phyloP scores from a whole-genome alignment of 2,329 filamentous ascomycete species.

The Byssothecium circinans region DNA sequence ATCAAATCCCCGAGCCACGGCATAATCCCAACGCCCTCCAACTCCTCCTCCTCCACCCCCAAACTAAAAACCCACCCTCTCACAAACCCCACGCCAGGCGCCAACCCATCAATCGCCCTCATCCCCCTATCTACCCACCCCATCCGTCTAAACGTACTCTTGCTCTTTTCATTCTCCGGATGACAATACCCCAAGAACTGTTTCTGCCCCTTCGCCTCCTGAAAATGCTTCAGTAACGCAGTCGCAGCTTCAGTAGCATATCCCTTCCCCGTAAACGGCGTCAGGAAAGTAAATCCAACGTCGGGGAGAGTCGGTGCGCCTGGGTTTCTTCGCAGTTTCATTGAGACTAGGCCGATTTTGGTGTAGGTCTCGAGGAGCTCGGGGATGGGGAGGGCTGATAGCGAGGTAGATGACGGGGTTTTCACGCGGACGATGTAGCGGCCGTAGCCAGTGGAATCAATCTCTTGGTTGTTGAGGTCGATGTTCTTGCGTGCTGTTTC shows the following conservation, averaged over 20 bases:
- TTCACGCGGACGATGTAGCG: conserved; percentile 26
- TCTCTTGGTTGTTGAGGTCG: conserved; percentile 4
- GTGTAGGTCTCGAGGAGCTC: conserved; percentile 1
- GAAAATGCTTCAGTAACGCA: conserved; percentile 4
- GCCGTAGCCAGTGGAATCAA: conserved; percentile 23
- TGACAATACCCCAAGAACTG: conserved; percentile 13
- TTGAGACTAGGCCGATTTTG: conserved; percentile 17
- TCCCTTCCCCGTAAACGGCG: conserved; percentile 10
- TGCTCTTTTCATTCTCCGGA: conserved; percentile 14
- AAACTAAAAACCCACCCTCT: conserved; percentile 5
- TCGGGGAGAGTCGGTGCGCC: conserved; percentile 12
- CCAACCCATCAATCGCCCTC: conserved; percentile 7
- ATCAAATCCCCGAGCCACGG: too few relatives aligned
- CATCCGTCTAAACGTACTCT: conserved; percentile 12
- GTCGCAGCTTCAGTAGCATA: conserved; percentile 17
- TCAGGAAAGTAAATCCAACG: conserved; percentile 14
- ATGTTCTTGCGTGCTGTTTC: conserved; percentile 19
- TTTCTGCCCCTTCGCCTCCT: conserved; percentile 1
- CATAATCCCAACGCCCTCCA: neutral
- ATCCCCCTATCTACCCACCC: conserved; percentile 16
- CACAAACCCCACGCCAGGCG: neutral
- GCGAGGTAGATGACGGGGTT: neutral
- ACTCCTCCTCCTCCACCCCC: conserved; percentile 2
- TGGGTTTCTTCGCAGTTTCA: conserved; percentile 22
- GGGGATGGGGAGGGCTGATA: neutral